These are phyloP conservation scores for Rhodotorula paludigena DNA, from an alignment of 768 basidiomycete genomes.

Conservation along the genomic window DNA sequence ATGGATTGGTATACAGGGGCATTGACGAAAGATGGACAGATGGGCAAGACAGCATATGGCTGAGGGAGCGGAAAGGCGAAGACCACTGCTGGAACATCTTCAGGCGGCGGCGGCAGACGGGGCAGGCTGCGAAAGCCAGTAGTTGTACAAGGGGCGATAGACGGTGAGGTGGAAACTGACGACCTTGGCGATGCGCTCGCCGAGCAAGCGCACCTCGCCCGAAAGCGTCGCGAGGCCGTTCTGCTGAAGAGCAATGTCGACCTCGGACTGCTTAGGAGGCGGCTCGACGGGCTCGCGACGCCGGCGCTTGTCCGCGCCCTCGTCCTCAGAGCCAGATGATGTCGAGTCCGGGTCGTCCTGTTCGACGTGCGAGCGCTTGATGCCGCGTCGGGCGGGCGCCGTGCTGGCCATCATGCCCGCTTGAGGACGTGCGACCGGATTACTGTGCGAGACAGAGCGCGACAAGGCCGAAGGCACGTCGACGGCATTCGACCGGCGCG, in stretches of 20 bases:
- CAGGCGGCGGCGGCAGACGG: not conserved
- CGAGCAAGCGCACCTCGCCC: constrained; percentile 64
- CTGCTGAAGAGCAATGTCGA: constrained; percentile 43
- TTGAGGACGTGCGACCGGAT: not conserved
- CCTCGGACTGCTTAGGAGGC: constrained; percentile 34
- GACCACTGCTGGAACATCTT: not conserved
- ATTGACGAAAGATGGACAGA: too few species aligned
- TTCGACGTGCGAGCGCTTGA: constrained; percentile 25
- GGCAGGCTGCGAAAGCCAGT: constrained; percentile 4
- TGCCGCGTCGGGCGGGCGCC: constrained; percentile 7
- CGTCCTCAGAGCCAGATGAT: not conserved
- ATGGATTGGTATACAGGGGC: not conserved
- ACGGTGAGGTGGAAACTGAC: constrained; percentile 69
- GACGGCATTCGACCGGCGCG: not conserved
- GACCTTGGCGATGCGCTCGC: constrained; percentile 66
- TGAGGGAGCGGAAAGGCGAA: not conserved
- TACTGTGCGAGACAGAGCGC: not conserved
- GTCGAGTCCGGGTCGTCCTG: not conserved
- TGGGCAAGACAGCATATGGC: not conserved
- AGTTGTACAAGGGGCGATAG: constrained; percentile 71
- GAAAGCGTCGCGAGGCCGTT: constrained; percentile 68
- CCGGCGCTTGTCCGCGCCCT: constrained; percentile 16
- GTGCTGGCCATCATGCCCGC: constrained; percentile 9
- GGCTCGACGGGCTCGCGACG: constrained; percentile 7
- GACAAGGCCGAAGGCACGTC: not conserved